Conservation (phyloP, 371 early-diverging fungal genomes). For the Dinochytrium kinnereticum region DNA sequence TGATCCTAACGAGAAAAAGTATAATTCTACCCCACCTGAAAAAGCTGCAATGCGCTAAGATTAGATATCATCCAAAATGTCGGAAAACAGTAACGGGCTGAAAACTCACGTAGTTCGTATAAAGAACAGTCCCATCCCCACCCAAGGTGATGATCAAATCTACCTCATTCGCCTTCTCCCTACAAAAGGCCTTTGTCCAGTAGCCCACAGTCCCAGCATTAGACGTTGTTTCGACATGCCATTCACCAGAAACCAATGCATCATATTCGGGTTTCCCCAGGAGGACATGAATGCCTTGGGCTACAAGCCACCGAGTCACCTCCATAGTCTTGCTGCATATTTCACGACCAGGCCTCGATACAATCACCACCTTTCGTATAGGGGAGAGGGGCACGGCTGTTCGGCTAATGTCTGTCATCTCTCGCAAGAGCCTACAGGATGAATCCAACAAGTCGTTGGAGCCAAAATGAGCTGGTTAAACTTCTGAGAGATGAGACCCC, state of each 20-base stretch:
- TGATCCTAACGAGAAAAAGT: constrained; percentile 34
- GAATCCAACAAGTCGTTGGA: no score
- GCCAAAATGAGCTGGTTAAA: no score
- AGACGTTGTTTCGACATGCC: neutral
- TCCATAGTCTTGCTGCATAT: constrained; percentile 14
- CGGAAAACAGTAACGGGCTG: no score
- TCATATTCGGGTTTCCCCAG: constrained; percentile 11
- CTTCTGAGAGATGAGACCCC: no score
- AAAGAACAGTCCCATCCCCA: constrained; percentile 96
- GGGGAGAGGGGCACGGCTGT: constrained; percentile 15
- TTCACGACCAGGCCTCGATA: constrained; percentile 22
- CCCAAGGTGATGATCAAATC: constrained; percentile 83
- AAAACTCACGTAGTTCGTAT: constrained; percentile 66
- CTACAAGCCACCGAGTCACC: constrained; percentile 13
- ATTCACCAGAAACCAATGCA: neutral
- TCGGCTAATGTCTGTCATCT: constrained; percentile 11
- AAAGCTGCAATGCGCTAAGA: no score
- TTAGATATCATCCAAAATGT: neutral
- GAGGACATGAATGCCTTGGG: constrained; percentile 9
- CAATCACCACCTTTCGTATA: constrained; percentile 16
- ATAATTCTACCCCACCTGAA: neutral
- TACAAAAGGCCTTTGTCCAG: constrained; percentile 29
- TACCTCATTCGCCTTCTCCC: constrained; percentile 17
- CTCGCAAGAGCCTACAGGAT: neutral
- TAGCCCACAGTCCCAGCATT: constrained; percentile 3